Evolutionary conservation across 495 filamentous ascomycete species (phyloP), one percentile per base, ranked within the genome.

Genomic region (Hamigera avellanea): DNA sequence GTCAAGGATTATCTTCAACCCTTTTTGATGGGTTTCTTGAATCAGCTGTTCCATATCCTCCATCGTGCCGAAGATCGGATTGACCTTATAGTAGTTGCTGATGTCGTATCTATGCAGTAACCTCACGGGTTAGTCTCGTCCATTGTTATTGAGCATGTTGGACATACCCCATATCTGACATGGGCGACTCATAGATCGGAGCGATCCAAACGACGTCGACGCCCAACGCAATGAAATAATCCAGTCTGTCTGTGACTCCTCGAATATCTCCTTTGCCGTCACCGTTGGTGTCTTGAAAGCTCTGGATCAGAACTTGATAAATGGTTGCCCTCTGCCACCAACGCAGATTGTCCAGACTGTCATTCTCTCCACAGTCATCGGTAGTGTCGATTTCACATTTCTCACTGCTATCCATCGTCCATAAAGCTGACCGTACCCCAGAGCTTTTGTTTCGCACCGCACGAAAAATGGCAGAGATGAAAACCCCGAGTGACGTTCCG

Each of bases 1-100:
- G 49, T 81, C 78, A 23, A 82, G 59, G 15, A 81, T 59, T 26
- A 80, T 35, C 43, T 67, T 72, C 68, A 82, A 75, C 3, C 54
- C 70, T 18, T 68, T 56, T 9, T 41, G 18, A 39, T 67, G 53
- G 1, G 59, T 33, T 31, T 55, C 66, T n/a, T 58, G 19, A 19
- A 75, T 61, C 4, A 81, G 52, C 8, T 41, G 37, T 8, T 78
- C 72, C 8, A 78, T 56, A 50, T 81, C 73, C 2, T 46, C 49
- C 7, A 80, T 42, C 1, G 66, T 69, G 3, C 67, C 62, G 45
- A 73, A 76, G 27, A 52, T 54, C 0, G 60, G 49, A 42, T 76
- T 59, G 25, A 80, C 62, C 17, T 57, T 57, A 30, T 66, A 56
- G 41, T 81, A 82, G 41, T 83, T 66, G 12, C 65, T 68, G 36